Base-by-base conservation (phyloP, 1,284 basidiomycete species). In the Sanguinoderma infundibulare region DNA sequence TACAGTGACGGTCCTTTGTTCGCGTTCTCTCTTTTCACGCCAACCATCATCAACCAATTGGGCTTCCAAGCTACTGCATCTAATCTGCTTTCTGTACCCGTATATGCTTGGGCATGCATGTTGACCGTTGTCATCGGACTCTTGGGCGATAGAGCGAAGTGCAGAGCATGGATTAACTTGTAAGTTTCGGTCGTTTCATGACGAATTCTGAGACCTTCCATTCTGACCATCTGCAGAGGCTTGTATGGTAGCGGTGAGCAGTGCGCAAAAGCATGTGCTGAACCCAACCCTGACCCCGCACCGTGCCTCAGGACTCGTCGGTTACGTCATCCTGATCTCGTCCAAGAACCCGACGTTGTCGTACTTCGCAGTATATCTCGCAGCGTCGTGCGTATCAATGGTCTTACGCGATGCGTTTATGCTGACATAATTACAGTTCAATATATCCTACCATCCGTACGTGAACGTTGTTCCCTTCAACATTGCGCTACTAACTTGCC, bases 11-110 rank as follows among this genome's bases (percentile, higher is more conserved):
- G 79, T 3, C 84, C 85, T 0, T 70, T 87, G 34, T 87, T 79
- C 57, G 81, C 83, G 0, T 86, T 86, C 66, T 79, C 80, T 1
- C 72, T 86, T 0, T 87, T 87, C 67, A 80, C 82, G 0, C 85
- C 85, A 1, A 83, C 79, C 3, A 83, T 84, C 57, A 81, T 85
- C 57, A 79, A 75, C 54, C 73, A 83, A 72, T 78, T 81, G 73
- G 82, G 82, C 1, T 83, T 75, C 74, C 70, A 75, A 47, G 82
- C 83, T 14, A 84, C 83, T 1, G 69, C 72, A 10, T 83, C 85
- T 3, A 85, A 87, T 68, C 70, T 86, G 20, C 72, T 86, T 10
- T 81, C 80, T n/a, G 81, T 83, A 0, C 81, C 82, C 2, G 81
- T 84, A 10, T 84, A 84, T 62, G 76, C 75, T 17, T 82, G 78